These are phyloP conservation scores for Talaromyces sp. DNA, from an alignment of 2,329 filamentous ascomycete species.

Conservation along the genomic window DNA sequence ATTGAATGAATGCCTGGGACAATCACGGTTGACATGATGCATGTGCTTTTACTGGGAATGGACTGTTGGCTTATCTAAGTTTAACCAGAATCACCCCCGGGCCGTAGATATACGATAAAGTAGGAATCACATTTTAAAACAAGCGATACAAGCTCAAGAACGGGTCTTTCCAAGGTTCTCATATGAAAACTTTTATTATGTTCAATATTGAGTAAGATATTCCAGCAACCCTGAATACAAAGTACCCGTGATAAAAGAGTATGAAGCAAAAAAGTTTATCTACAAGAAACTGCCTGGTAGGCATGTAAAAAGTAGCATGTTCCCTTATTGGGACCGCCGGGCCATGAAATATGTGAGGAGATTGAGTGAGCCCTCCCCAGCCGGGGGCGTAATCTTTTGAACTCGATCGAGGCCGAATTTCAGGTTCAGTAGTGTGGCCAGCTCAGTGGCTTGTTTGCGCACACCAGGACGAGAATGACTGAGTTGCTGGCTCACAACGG, in stretches of 20 bases:
- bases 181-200: slow-evolving; percentile 1
- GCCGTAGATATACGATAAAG: too few relatives aligned
- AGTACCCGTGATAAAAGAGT: background rate
- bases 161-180: too few relatives aligned
- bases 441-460: slow-evolving; percentile 40
- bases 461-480: slow-evolving; percentile 40
- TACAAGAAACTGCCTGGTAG: too few relatives aligned
- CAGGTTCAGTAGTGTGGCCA: slow-evolving; percentile 35
- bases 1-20: too few relatives aligned
- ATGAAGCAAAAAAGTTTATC: background rate
- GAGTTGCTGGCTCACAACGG: slow-evolving; percentile 36
- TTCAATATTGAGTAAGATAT: background rate
- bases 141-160: background rate
- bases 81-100: too few relatives aligned
- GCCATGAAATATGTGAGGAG: slow-evolving; percentile 43
- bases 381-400: slow-evolving; percentile 34
- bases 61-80: too few relatives aligned
- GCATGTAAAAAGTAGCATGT: background rate
- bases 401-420: slow-evolving; percentile 28
- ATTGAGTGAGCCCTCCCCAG: slow-evolving; percentile 35
- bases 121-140: too few relatives aligned
- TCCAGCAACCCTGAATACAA: background rate
- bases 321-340: slow-evolving; percentile 23
- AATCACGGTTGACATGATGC: too few relatives aligned
- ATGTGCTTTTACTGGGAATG: too few relatives aligned